Evolutionary conservation across 2,329 filamentous ascomycete genomes (phyloP).

Genomic region (Chalara sp.): DNA sequence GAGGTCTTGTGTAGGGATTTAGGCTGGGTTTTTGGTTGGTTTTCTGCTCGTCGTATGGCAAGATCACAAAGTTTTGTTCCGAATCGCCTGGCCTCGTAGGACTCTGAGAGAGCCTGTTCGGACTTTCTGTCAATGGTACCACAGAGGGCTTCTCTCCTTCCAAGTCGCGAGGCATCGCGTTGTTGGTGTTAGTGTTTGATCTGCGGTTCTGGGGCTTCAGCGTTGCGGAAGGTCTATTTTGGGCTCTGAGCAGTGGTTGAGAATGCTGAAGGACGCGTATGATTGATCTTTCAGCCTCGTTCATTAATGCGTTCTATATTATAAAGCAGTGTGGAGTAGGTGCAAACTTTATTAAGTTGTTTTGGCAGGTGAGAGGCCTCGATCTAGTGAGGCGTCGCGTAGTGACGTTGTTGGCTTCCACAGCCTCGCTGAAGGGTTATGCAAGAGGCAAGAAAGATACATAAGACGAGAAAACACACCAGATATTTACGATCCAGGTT

Average conservation of each 20-base stretch:
- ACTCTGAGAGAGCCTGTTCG: conserved; percentile 14
- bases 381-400: too few relatives aligned
- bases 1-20: conserved; percentile 66
- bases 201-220: not conserved
- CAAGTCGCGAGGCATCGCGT: not conserved
- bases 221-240: not conserved
- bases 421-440: too few relatives aligned
- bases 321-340: too few relatives aligned
- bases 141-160: not conserved
- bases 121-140: conserved; percentile 15
- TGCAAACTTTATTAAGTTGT: too few relatives aligned
- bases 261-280: not conserved
- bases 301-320: not conserved
- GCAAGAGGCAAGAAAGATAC: too few relatives aligned
- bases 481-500: too few relatives aligned
- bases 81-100: conserved; percentile 8
- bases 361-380: too few relatives aligned
- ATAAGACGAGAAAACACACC: too few relatives aligned
- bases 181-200: not conserved
- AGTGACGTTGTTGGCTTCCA: too few relatives aligned
- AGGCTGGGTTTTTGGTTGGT: conserved; percentile 42
- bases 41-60: conserved; percentile 18
- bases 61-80: conserved; percentile 14
- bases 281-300: not conserved
- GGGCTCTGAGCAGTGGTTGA: not conserved